These are phyloP conservation scores for Arthrobotrys megalospora DNA, from an alignment of 2,329 filamentous ascomycete species.

Conservation along the genomic window DNA sequence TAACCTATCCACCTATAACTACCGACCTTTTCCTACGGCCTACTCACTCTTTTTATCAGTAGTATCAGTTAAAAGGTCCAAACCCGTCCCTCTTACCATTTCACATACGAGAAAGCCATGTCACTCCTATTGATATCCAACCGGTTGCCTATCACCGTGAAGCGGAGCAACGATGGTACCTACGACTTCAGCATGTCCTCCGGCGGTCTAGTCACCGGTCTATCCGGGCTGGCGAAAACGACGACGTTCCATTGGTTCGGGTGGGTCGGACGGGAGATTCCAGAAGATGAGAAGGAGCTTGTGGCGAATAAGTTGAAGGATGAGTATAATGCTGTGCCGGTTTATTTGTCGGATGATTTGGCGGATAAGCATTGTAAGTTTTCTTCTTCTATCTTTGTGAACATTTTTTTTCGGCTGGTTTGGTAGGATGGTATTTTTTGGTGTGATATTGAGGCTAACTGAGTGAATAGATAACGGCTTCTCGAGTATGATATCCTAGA, in stretches of 20 bases:
- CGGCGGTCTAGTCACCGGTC: conserved; percentile 91
- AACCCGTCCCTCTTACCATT: background rate
- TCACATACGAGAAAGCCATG: conserved; percentile 29
- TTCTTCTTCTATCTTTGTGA: background rate
- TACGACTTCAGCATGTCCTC: conserved; percentile 98
- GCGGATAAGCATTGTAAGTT: conserved; percentile 83
- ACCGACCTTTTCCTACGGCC: background rate
- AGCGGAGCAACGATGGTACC: conserved; percentile 88
- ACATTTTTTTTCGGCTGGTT: background rate
- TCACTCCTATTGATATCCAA: conserved; percentile 71
- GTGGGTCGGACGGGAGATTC: conserved; percentile 94
- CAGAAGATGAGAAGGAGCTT: conserved; percentile 81
- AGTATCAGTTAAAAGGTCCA: background rate
- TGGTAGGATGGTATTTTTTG: background rate
- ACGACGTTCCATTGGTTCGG: conserved; percentile 99
- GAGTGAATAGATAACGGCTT: conserved; percentile 82
- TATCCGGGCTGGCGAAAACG: conserved; percentile 91
- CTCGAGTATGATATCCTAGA: conserved; percentile 78
- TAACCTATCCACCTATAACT: background rate
- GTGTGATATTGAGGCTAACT: conserved; percentile 3
- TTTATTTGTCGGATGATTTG: conserved; percentile 93
- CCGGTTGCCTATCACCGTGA: conserved; percentile 95
- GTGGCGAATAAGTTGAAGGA: conserved; percentile 85
- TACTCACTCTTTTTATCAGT: conserved; percentile 1
- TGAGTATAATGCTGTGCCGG: conserved; percentile 89